A percentile compares a stretch with the other conserved stretches of the same genome.
Evolutionary conservation across 441 rosid species (phyloP).

Genomic region (Jatropha multifida): DNA sequence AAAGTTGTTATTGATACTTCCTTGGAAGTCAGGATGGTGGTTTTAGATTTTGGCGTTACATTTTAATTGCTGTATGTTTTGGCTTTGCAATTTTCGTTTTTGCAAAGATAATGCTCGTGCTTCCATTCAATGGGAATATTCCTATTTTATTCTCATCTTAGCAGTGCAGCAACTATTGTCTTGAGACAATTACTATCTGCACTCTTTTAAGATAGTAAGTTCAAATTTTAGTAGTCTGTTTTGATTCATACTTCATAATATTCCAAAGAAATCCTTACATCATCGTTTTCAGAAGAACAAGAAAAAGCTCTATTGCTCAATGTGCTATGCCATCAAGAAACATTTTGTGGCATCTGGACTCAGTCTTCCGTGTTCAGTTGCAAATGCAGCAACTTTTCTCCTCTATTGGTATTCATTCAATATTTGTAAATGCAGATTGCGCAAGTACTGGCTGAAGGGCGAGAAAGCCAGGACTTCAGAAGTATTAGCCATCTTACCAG

Average conservation of each 20-base stretch:
- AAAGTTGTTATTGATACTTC: too few species aligned
- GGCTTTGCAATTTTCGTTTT: too few species aligned
- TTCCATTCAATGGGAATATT: too few species aligned
- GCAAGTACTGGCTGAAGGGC: conserved; percentile 81
- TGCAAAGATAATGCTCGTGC: too few species aligned
- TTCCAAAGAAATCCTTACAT: neutral
- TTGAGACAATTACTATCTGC: too few species aligned
- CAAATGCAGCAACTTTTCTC: neutral
- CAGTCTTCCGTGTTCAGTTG: neutral
- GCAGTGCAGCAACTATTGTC: too few species aligned
- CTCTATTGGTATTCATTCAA: neutral
- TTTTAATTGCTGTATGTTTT: too few species aligned
- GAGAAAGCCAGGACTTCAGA: conserved; percentile 74
- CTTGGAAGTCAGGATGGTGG: too few species aligned
- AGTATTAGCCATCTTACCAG: conserved; percentile 67
- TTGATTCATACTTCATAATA: neutral
- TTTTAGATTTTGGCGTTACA: too few species aligned
- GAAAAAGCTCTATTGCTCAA: too few species aligned
- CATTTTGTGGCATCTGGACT: neutral
- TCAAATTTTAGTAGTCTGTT: neutral
- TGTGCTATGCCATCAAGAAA: neutral
- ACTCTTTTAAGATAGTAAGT: neutral
- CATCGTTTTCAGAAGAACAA: neutral
- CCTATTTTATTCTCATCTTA: too few species aligned
- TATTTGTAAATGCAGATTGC: conserved; percentile 41